phyloP scores from a whole-genome alignment of 2,329 filamentous ascomycete species.

The Alternaria sp. region DNA sequence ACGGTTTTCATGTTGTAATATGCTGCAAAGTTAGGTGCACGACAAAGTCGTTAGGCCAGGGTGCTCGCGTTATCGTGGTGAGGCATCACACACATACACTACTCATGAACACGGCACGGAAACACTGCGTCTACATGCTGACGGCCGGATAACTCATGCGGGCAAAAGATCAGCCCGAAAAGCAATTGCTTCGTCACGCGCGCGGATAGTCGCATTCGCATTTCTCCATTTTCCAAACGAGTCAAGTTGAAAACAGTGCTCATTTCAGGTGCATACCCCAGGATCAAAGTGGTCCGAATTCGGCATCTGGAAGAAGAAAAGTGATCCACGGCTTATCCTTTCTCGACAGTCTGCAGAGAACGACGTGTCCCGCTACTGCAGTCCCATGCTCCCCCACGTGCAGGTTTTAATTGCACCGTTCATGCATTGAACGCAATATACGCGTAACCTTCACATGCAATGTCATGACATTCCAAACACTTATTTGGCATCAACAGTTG shows the following conservation, averaged over 20 bases:
- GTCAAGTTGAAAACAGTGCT: neutral
- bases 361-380: constrained; percentile 2
- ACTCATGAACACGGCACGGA: neutral
- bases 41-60: neutral
- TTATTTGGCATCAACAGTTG: neutral
- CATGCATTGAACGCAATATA: constrained; percentile 12
- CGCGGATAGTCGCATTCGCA: neutral
- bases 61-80: neutral
- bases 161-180: neutral
- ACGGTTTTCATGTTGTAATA: neutral
- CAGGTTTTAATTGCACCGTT: constrained; percentile 9
- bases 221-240: neutral
- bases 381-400: constrained; percentile 4
- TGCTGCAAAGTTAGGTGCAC: neutral
- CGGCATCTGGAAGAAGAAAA: neutral
- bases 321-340: neutral
- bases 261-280: neutral
- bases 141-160: neutral
- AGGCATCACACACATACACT: neutral
- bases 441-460: constrained; percentile 4
- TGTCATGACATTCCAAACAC: neutral
- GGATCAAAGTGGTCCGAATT: neutral
- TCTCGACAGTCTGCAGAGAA: constrained; percentile 1
- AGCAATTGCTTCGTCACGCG: neutral
- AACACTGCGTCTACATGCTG: neutral